Evolutionary conservation across 2,329 filamentous ascomycete genomes (phyloP).

Genomic region (Fusarium sp.): DNA sequence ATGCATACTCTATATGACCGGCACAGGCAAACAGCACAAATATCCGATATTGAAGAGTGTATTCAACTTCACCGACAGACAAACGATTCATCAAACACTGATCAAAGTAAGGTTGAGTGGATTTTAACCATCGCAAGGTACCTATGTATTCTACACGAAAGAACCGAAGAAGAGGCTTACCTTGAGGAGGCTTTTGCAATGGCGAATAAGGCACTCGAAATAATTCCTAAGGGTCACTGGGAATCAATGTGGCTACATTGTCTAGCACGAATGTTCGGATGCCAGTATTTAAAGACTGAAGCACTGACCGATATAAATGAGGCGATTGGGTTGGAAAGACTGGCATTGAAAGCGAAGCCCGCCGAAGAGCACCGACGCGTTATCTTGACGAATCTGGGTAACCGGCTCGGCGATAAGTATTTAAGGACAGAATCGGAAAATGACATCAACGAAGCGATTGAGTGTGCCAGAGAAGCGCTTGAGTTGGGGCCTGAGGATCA

Average conservation of each 20-base stretch:
- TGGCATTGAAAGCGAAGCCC: neutral
- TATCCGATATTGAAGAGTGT: neutral
- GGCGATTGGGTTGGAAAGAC: neutral
- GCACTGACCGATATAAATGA: neutral
- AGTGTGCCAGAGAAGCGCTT: neutral
- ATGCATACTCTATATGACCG: neutral
- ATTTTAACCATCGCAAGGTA: neutral
- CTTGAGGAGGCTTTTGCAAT: neutral
- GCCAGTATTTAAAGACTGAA: neutral
- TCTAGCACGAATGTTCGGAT: neutral
- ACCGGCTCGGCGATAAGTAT: slow-evolving; percentile 6
- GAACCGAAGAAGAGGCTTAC: neutral
- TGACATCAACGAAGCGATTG: neutral
- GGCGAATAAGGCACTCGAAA: neutral
- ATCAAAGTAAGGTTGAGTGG: neutral
- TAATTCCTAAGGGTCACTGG: neutral
- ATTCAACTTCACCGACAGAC: neutral
- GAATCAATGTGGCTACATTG: neutral
- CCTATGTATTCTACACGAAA: neutral
- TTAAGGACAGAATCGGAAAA: neutral
- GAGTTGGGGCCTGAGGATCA: neutral
- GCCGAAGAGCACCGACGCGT: neutral
- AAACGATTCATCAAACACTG: neutral
- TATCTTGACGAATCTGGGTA: slow-evolving; percentile 1
- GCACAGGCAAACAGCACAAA: neutral